A percentile compares a stretch with the other conserved stretches of the same genome.
These are phyloP conservation scores for Corylus heterophylla DNA, from an alignment of 306 rosid genomes.

Conservation along the genomic window DNA sequence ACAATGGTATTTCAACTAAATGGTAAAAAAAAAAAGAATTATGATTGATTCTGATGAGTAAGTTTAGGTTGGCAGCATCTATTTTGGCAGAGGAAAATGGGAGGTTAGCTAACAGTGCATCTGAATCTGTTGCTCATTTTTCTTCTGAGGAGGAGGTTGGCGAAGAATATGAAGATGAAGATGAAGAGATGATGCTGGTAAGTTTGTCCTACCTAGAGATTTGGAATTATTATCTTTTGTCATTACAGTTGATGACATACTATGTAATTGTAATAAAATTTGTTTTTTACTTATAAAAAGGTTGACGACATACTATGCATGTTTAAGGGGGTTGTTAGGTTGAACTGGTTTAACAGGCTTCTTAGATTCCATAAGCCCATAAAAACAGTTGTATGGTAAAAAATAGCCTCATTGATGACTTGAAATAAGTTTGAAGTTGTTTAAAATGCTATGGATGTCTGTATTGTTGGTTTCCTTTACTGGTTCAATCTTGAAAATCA, in stretches of 20 bases:
- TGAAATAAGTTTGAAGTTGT: no score
- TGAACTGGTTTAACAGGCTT: background rate
- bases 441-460: no score
- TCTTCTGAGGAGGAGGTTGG: conserved; percentile 44
- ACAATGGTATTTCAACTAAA: conserved; percentile 7
- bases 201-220: conserved; percentile 14
- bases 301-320: no score
- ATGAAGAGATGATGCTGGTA: conserved; percentile 76
- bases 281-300: background rate
- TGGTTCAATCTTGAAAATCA: no score
- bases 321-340: background rate
- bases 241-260: conserved; percentile 11
- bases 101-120: conserved; percentile 33
- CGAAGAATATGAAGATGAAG: conserved; percentile 27
- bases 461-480: no score
- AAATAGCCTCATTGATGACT: no score
- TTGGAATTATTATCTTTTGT: conserved; percentile 19
- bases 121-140: conserved; percentile 36
- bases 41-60: conserved; percentile 27
- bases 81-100: conserved; percentile 68
- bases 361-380: background rate
- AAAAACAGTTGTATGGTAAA: no score
- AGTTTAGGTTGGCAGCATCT: conserved; percentile 89
- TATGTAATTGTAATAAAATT: background rate
- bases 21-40: background rate